Percentiles rank a stretch among this genome's conserved stretches.
phyloP scores from a whole-genome alignment of 192 early-diverging fungal species.

The Dimargaris xerosporica region DNA sequence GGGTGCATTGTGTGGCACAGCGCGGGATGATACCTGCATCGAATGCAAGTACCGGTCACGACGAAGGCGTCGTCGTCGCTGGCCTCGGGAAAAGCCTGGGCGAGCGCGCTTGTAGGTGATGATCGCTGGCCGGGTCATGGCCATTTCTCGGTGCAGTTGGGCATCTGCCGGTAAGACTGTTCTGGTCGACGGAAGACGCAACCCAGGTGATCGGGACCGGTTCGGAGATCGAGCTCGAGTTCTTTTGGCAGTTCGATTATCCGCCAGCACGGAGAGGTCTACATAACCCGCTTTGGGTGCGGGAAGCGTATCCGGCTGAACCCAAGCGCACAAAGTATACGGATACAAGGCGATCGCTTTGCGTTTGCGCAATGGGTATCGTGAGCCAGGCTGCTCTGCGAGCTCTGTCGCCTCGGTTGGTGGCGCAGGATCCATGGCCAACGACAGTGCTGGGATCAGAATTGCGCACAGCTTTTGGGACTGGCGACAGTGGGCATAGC shows the following conservation, averaged over 20 bases:
- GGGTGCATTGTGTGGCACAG: too few relatives aligned
- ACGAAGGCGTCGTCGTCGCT: not conserved
- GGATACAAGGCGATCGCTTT: slow-evolving; percentile 8
- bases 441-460: too few relatives aligned
- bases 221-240: not conserved
- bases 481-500: too few relatives aligned
- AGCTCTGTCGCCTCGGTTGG: too few relatives aligned
- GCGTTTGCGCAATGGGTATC: slow-evolving; percentile 3
- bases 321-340: slow-evolving; percentile 5
- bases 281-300: not conserved
- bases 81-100: not conserved
- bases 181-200: not conserved
- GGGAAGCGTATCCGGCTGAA: slow-evolving; percentile 6
- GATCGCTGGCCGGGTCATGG: not conserved
- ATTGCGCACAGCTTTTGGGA: too few relatives aligned
- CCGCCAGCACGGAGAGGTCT: slow-evolving; percentile 1
- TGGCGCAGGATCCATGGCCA: too few relatives aligned
- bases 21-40: too few relatives aligned
- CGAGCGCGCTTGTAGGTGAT: not conserved
- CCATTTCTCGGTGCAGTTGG: not conserved
- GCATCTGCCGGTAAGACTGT: not conserved
- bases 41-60: too few relatives aligned
- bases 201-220: not conserved
- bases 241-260: not conserved
- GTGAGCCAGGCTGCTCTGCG: not conserved